Base-by-base conservation (phyloP, 306 rosid species). In the Cotoneaster glaucophyllus region DNA sequence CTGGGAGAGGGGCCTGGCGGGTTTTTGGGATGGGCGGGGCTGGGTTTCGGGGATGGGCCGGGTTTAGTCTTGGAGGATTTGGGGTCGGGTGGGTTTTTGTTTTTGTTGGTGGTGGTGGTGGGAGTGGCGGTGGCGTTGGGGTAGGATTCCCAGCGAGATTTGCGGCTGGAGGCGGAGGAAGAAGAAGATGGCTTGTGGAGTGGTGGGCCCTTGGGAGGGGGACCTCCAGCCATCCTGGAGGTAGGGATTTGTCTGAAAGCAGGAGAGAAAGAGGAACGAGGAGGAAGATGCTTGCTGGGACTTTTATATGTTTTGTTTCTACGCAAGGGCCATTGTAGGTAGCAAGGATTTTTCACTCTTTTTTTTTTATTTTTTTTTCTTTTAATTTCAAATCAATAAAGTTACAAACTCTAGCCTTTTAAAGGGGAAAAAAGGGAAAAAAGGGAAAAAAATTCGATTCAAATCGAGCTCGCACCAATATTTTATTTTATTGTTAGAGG, bases 71-170 rank as follows among this genome's bases (percentile, higher is more conserved):
- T 87, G 62, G 86, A 61, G 58, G 73, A 48, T 68, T 83, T 89
- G 31, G 71, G 21, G 69, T 84, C 81, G 19, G 90, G 77, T 34
- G 88, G 87, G 22, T 88, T 86, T 48, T 48, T 48, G 37, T 54
- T 69, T 70, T 43, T 28, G 63, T 24, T 11, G 28, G 34, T 13
- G 59, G 70, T 4, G 67, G 63, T 14, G 74, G 65, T 3, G 71
- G 64, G 1, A 69, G 81, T 37, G 75, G 80, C 8, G 64, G 81
- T 1, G 45, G 45, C 13, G 70, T 32, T 21, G 73, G 73, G 4
- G 31, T 85, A 22, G 41, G 94, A 69, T 41, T 95, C 97, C 97
- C 97, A 95, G 11, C 97, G 97, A 43, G 97, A 85, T 84, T 90
- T 90, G 63, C 97, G 96, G 71, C 82, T 80, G 53, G 83, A 68